Percentiles rank a stretch among this genome's conserved stretches.
phyloP scores from a whole-genome alignment of 768 basidiomycete genomes.

The Mycena belliarum region DNA sequence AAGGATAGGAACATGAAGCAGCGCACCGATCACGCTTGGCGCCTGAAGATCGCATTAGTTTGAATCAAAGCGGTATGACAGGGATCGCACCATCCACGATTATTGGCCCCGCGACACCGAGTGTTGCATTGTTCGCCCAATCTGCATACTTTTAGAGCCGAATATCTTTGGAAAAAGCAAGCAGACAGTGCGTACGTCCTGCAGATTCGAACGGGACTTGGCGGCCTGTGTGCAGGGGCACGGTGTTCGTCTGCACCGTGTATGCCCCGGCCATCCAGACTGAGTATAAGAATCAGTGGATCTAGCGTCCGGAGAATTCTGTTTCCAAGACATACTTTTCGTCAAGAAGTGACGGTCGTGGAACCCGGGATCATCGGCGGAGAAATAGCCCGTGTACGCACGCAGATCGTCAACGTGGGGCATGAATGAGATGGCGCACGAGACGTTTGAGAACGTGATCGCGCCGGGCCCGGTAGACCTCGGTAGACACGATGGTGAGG shows the following conservation, averaged over 20 bases:
- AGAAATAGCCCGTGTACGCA: slow-evolving; percentile 57
- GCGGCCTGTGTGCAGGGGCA: slow-evolving; percentile 51
- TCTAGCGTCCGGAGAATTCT: too few relatives aligned
- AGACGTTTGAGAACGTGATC: slow-evolving; percentile 48
- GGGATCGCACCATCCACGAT: slow-evolving; percentile 55
- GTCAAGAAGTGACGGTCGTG: slow-evolving; percentile 51
- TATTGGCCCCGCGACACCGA: slow-evolving; percentile 59
- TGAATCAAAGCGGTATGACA: too few relatives aligned
- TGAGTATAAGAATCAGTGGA: too few relatives aligned
- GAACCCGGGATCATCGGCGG: slow-evolving; percentile 43
- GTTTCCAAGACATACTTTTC: slow-evolving; percentile 37
- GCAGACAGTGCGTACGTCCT: slow-evolving; percentile 33
- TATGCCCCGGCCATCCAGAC: slow-evolving; percentile 66
- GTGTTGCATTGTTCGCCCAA: slow-evolving; percentile 56
- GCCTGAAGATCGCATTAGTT: slow-evolving; percentile 25
- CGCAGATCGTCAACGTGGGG: slow-evolving; percentile 51
- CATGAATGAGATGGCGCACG: slow-evolving; percentile 54
- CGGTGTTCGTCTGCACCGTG: slow-evolving; percentile 60
- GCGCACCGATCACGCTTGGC: slow-evolving; percentile 59
- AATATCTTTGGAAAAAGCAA: not conserved
- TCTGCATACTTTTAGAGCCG: slow-evolving; percentile 26
- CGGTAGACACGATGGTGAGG: slow-evolving; percentile 50
- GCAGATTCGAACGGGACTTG: slow-evolving; percentile 46
- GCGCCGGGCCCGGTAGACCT: slow-evolving; percentile 28
- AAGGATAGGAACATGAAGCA: not conserved